phyloP scores from a whole-genome alignment of 305 asterid genomes.

The Fraxinus xanthoxyloides region DNA sequence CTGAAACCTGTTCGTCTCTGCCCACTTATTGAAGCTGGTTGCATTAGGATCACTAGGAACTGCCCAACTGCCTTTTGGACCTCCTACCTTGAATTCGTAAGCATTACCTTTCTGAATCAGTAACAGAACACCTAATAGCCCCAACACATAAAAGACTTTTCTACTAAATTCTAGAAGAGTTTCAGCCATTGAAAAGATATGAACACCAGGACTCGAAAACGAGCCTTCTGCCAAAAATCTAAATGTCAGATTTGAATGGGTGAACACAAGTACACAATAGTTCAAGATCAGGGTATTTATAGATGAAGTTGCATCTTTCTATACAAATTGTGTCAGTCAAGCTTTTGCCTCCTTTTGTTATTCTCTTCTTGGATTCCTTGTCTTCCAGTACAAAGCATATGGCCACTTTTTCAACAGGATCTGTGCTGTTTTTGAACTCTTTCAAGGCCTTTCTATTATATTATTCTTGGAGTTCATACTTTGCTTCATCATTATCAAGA shows the following conservation, averaged over 20 bases:
- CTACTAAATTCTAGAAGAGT: conserved; percentile 7
- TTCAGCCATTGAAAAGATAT: conserved; percentile 45
- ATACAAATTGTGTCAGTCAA: conserved; percentile 49
- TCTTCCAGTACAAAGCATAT: conserved; percentile 54
- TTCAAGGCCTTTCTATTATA: conserved; percentile 11
- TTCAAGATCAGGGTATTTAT: conserved; percentile 47
- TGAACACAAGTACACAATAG: conserved; percentile 1
- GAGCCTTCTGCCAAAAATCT: neutral
- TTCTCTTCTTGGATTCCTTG: conserved; percentile 46
- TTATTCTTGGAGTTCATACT: conserved; percentile 42
- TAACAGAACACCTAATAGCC: conserved; percentile 34
- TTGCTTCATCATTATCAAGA: conserved; percentile 56
- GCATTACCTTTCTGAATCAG: conserved; percentile 45
- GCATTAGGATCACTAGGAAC: conserved; percentile 56
- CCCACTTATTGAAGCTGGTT: conserved; percentile 59
- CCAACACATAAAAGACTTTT: conserved; percentile 20
- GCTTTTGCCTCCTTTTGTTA: conserved; percentile 45
- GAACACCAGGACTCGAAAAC: neutral
- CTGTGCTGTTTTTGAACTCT: conserved; percentile 19
- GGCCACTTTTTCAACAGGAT: neutral
- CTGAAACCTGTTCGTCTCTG: conserved; percentile 56
- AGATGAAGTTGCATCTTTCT: conserved; percentile 40
- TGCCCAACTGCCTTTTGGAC: conserved; percentile 57
- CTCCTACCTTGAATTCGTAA: conserved; percentile 71
- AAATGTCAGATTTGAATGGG: neutral